Evolutionary conservation across 495 filamentous ascomycete genomes (phyloP).

Genomic region (Xanthoparmelia taractica): DNA sequence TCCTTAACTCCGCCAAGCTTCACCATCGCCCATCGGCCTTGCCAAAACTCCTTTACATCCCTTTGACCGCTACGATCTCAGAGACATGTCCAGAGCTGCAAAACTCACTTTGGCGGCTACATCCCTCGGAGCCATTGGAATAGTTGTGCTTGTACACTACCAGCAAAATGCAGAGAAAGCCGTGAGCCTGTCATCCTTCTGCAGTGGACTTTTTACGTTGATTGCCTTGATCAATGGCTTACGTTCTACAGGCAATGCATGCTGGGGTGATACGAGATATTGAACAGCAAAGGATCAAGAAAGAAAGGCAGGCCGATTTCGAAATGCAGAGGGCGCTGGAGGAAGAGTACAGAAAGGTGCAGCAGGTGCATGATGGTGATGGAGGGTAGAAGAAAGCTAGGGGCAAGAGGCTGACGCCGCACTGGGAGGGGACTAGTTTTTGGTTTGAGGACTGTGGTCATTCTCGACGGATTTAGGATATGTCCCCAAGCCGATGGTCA

Average conservation of each 20-base stretch:
- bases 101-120: conserved; percentile 79
- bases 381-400: conserved; percentile 6
- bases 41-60: background rate
- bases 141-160: conserved; percentile 82
- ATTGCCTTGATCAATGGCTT: background rate
- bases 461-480: background rate
- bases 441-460: background rate
- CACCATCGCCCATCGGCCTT: background rate
- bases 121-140: conserved; percentile 62
- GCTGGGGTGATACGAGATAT: conserved; percentile 88
- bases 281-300: conserved; percentile 85
- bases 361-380: conserved; percentile 49
- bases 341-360: conserved; percentile 82
- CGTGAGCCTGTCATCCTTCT: conserved; percentile 46
- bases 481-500: background rate
- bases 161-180: conserved; percentile 78
- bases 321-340: conserved; percentile 81
- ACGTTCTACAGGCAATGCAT: conserved; percentile 73
- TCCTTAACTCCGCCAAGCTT: conserved; percentile 1
- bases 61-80: background rate
- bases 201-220: background rate
- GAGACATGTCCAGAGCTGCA: conserved; percentile 80
- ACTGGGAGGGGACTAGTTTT: background rate
- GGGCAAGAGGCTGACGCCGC: conserved; percentile 5
- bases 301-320: conserved; percentile 84